Percentiles rank a stretch among this genome's conserved stretches.
These are phyloP conservation scores for Russula brevipes DNA, from an alignment of 768 basidiomycete species.

Conservation along the genomic window DNA sequence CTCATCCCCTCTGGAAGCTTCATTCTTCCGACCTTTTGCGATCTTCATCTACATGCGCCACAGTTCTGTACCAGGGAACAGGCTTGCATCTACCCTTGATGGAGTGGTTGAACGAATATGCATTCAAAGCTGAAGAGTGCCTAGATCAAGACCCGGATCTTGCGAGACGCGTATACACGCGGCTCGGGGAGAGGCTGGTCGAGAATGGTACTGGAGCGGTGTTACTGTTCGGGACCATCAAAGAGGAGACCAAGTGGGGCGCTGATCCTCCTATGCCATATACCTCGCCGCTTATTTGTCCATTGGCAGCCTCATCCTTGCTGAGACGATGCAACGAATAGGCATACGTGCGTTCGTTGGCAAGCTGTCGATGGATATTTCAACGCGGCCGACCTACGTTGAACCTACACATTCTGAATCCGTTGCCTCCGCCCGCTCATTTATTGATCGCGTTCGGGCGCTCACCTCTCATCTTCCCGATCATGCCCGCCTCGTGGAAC, in stretches of 20 bases:
- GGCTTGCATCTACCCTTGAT: slow-evolving; percentile 81
- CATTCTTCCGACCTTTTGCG: slow-evolving; percentile 73
- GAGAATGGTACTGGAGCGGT: slow-evolving; percentile 75
- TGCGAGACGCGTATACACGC: slow-evolving; percentile 61
- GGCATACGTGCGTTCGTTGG: slow-evolving; percentile 83
- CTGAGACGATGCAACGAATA: slow-evolving; percentile 60
- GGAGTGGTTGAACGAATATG: slow-evolving; percentile 79
- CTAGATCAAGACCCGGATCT: slow-evolving; percentile 59
- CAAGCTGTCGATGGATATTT: slow-evolving; percentile 87
- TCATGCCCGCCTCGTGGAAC: slow-evolving; percentile 57
- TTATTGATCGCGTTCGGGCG: slow-evolving; percentile 47
- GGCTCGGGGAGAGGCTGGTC: slow-evolving; percentile 59
- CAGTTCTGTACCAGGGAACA: slow-evolving; percentile 87
- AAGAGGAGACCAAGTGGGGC: slow-evolving; percentile 71
- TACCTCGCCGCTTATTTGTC: not conserved
- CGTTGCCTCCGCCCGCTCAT: slow-evolving; percentile 47
- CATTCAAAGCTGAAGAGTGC: slow-evolving; percentile 74
- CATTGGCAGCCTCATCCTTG: slow-evolving; percentile 62
- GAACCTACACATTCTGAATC: slow-evolving; percentile 53
- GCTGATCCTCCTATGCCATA: not conserved
- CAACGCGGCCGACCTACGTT: slow-evolving; percentile 62
- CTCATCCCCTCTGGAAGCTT: slow-evolving; percentile 53
- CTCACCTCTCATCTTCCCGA: slow-evolving; percentile 38
- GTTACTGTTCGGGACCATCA: slow-evolving; percentile 79
- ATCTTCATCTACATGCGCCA: slow-evolving; percentile 83